Percentiles rank a stretch among this genome's conserved stretches.
These are phyloP conservation scores for Penicillium psychrofluorescens DNA, from an alignment of 495 filamentous ascomycete species.

Conservation along the genomic window DNA sequence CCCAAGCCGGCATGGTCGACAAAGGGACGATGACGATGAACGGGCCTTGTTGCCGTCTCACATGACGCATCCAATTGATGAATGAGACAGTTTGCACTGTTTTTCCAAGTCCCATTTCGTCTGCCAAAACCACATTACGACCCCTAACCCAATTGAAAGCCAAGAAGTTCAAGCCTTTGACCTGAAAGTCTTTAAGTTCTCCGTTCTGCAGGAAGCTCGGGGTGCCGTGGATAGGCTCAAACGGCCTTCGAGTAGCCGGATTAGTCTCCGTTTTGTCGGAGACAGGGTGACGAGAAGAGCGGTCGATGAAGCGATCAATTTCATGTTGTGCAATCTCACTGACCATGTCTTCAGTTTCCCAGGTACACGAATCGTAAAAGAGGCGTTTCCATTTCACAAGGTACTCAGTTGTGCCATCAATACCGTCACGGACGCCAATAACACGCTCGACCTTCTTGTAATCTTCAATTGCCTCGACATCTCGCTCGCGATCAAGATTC, in stretches of 20 bases:
- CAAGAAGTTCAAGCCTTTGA: constrained; percentile 89
- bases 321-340: constrained; percentile 72
- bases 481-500: constrained; percentile 79
- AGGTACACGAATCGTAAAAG: constrained; percentile 87
- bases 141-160: constrained; percentile 88
- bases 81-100: constrained; percentile 97
- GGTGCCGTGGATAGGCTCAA: constrained; percentile 67
- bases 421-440: constrained; percentile 69
- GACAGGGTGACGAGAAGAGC: constrained; percentile 63
- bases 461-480: constrained; percentile 74
- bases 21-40: constrained; percentile 94
- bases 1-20: constrained; percentile 95
- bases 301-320: constrained; percentile 84
- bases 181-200: constrained; percentile 85
- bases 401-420: constrained; percentile 67
- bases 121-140: constrained; percentile 91
- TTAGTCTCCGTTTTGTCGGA: constrained; percentile 73
- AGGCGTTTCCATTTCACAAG: constrained; percentile 86
- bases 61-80: constrained; percentile 96
- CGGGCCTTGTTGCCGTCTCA: constrained; percentile 80
- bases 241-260: constrained; percentile 58
- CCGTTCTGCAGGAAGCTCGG: constrained; percentile 81
- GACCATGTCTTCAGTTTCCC: constrained; percentile 74
- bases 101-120: constrained; percentile 98
- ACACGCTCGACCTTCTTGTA: constrained; percentile 89